phyloP scores from a whole-genome alignment of 2,329 filamentous ascomycete genomes.

The Xylaria sp. region DNA sequence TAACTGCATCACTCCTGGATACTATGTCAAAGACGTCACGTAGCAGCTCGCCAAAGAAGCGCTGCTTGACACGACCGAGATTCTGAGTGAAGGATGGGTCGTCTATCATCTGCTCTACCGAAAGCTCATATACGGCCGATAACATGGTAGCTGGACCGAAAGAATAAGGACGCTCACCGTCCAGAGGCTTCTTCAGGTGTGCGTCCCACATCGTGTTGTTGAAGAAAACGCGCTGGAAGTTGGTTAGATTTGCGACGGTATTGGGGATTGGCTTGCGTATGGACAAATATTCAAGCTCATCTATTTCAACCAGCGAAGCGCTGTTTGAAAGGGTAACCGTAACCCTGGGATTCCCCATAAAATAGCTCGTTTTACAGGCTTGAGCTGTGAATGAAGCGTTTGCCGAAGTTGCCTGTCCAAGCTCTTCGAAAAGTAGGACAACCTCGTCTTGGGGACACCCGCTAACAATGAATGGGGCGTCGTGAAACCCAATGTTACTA shows the following conservation, averaged over 20 bases:
- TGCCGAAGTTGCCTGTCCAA: not conserved
- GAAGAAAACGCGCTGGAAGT: conserved; percentile 21
- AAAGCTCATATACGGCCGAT: conserved; percentile 19
- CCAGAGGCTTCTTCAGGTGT: conserved; percentile 12
- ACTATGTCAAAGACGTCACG: conserved; percentile 18
- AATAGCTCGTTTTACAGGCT: conserved; percentile 19
- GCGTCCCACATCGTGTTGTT: conserved; percentile 18
- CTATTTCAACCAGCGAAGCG: conserved; percentile 17
- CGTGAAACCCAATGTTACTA: not conserved
- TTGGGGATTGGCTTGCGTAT: conserved; percentile 13
- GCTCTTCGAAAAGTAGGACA: conserved; percentile 1
- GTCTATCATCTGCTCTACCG: conserved; percentile 8
- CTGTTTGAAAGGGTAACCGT: conserved; percentile 13
- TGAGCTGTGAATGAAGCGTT: conserved; percentile 5
- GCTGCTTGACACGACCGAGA: conserved; percentile 17
- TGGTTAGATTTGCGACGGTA: conserved; percentile 7
- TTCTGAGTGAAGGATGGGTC: conserved; percentile 5
- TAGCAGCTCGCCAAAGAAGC: conserved; percentile 25
- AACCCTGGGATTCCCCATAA: conserved; percentile 15
- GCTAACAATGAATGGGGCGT: not conserved
- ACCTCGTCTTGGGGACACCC: conserved; percentile 6
- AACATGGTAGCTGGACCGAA: not conserved
- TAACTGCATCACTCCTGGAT: not conserved
- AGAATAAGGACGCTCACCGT: conserved; percentile 5
- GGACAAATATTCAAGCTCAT: conserved; percentile 19